Conservation (phyloP, 2,329 filamentous ascomycete genomes). For the Plectosphaerella cucumerina region DNA sequence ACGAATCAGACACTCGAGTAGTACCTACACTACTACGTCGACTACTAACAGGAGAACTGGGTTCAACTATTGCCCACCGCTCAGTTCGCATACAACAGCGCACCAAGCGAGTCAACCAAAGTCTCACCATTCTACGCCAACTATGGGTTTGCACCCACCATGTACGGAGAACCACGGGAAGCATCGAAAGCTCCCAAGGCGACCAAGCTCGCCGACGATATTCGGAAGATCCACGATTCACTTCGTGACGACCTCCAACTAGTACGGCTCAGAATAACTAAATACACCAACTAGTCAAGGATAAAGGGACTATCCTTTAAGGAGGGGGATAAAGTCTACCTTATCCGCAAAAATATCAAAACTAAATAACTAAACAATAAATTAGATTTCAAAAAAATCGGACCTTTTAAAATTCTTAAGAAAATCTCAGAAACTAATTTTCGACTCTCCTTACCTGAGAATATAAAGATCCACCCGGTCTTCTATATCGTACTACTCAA, state of each 20-base stretch:
- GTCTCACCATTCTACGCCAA: too few relatives aligned
- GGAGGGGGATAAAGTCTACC: background rate
- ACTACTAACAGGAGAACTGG: slow-evolving; percentile 3
- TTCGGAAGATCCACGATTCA: background rate
- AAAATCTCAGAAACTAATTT: background rate
- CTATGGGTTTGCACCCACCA: too few relatives aligned
- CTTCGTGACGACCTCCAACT: too few relatives aligned
- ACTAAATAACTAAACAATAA: too few relatives aligned
- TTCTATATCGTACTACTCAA: slow-evolving; percentile 1
- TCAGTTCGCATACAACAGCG: too few relatives aligned
- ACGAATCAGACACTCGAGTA: slow-evolving; percentile 4
- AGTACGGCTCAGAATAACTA: too few relatives aligned
- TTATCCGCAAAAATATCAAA: too few relatives aligned
- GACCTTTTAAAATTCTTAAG: background rate
- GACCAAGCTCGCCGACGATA: background rate
- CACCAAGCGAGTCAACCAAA: too few relatives aligned
- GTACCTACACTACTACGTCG: slow-evolving; percentile 5
- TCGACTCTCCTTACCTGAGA: slow-evolving; percentile 2
- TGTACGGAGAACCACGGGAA: background rate
- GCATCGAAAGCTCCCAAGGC: background rate
- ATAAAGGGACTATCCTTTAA: background rate
- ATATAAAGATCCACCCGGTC: slow-evolving; percentile 1
- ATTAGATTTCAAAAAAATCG: too few relatives aligned
- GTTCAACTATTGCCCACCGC: too few relatives aligned
- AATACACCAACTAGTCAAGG: background rate